Base-by-base conservation (phyloP, 495 filamentous ascomycete genomes). In the Daldinia grandis region DNA sequence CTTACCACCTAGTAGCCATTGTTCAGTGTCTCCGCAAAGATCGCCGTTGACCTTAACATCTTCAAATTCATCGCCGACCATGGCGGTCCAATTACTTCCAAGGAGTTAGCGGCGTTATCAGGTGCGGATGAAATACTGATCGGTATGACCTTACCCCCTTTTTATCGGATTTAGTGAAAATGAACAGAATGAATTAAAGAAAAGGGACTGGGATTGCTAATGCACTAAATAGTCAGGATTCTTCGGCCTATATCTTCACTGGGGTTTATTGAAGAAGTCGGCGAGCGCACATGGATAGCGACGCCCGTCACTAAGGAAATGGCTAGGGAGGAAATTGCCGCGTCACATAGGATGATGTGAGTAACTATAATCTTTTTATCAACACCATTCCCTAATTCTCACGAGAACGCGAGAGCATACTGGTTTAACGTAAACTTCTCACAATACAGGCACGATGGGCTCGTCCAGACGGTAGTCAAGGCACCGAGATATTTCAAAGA, bases 401-500 rank as follows among this genome's bases (percentile, higher is more conserved):
- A 24, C 7, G 21, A 17, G 21, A 25, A 1, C 47, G 8, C 19
- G 15, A 12, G 24, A 28, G n/a, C 10, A n/a, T n/a, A n/a, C 2
- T 17, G 2, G n/a, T 4, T 19, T 35, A 56, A 35, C 53, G 21
- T 3, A 56, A 2, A 12, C 0, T 35, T 21, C 28, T 37, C 49
- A 5, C 9, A 21, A n/a, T 12, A 12, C 28, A 68, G 66, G 5
- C 58, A 66, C 0, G 72, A 71, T 9, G 62, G 70, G 50, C 8
- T 75, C 4, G 25, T 71, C 3, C 58, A 40, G 7, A 58, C 72
- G 2, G 58, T 47, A 6, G 19, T 7, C 2, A 62, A 73, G 40
- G 72, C 69, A n/a, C 72, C 69, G 8, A 70, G 62, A 42, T 80
- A 60, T 27, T 66, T 80, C 37, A 24, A 40, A n/a, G 67, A 78